A percentile compares a stretch with the other conserved stretches of the same genome.
Conservation (phyloP, 495 filamentous ascomycete species). For the Podospora pseudoanserina region DNA sequence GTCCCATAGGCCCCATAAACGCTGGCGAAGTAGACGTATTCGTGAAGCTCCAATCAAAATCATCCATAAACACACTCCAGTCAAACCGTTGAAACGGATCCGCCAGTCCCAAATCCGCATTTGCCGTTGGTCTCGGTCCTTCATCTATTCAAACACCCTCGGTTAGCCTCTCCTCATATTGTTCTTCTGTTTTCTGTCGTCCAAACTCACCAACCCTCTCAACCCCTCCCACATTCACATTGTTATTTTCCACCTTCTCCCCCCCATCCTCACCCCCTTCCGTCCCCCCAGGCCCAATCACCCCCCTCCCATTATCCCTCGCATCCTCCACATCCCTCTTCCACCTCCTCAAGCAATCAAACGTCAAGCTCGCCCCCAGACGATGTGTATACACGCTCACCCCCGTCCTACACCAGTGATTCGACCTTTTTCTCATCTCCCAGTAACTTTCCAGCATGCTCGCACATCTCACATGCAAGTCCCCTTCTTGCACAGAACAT, state of each 20-base stretch:
- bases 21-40: conserved; percentile 12
- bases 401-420: conserved; percentile 2
- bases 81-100: conserved; percentile 39
- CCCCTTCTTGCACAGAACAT: conserved; percentile 28
- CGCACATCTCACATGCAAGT: conserved; percentile 35
- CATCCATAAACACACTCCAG: conserved; percentile 45
- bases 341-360: conserved; percentile 40
- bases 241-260: neutral
- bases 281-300: neutral
- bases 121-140: conserved; percentile 14
- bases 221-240: neutral
- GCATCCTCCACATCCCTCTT: conserved; percentile 35
- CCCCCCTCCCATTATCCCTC: conserved; percentile 19
- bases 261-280: neutral
- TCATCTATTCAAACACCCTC: conserved; percentile 9
- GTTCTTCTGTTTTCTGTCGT: neutral
- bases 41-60: conserved; percentile 44
- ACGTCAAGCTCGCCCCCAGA: conserved; percentile 38
- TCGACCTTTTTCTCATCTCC: conserved; percentile 20
- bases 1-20: neutral
- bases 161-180: neutral
- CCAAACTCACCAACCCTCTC: neutral
- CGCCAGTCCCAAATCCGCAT: conserved; percentile 24
- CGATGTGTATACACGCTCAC: conserved; percentile 34
- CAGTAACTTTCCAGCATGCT: conserved; percentile 39